Evolutionary conservation across 768 basidiomycete genomes (phyloP).

Genomic region (Podaxis sp.): DNA sequence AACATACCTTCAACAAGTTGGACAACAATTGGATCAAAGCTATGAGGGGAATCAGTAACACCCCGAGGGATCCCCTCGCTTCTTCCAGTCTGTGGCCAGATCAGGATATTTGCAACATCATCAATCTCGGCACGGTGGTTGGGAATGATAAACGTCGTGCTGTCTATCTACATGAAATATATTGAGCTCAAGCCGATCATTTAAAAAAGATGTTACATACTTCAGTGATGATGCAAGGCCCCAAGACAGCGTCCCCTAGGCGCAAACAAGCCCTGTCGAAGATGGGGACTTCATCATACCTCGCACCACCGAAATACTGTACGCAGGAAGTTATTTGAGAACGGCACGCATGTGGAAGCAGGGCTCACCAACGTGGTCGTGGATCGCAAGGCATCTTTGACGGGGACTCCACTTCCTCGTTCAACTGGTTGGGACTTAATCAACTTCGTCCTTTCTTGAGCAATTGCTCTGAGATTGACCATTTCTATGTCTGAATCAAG

Average conservation of each 20-base stretch:
- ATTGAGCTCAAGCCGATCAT: neutral
- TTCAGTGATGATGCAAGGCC: constrained; percentile 28
- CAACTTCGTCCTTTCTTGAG: constrained; percentile 19
- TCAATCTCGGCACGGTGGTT: constrained; percentile 28
- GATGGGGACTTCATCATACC: constrained; percentile 24
- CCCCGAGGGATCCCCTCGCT: neutral
- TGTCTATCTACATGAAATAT: constrained; percentile 20
- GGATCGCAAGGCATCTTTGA: neutral
- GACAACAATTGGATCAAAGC: constrained; percentile 15
- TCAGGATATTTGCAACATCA: constrained; percentile 26
- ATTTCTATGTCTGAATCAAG: constrained; percentile 27
- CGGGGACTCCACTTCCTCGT: neutral
- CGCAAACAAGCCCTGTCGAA: constrained; percentile 24
- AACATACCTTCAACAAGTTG: constrained; percentile 18
- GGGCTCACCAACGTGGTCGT: constrained; percentile 5
- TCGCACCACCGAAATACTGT: constrained; percentile 21
- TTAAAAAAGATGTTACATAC: constrained; percentile 6
- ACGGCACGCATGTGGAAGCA: too few relatives aligned
- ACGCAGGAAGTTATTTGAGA: neutral
- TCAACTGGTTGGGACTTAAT: neutral
- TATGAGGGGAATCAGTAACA: neutral
- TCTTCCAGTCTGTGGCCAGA: constrained; percentile 21
- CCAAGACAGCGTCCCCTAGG: constrained; percentile 22
- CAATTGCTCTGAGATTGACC: constrained; percentile 24
- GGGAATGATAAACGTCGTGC: constrained; percentile 27